These are phyloP conservation scores for Noccaea caerulescens DNA, from an alignment of 345 rosid species.

Conservation along the genomic window DNA sequence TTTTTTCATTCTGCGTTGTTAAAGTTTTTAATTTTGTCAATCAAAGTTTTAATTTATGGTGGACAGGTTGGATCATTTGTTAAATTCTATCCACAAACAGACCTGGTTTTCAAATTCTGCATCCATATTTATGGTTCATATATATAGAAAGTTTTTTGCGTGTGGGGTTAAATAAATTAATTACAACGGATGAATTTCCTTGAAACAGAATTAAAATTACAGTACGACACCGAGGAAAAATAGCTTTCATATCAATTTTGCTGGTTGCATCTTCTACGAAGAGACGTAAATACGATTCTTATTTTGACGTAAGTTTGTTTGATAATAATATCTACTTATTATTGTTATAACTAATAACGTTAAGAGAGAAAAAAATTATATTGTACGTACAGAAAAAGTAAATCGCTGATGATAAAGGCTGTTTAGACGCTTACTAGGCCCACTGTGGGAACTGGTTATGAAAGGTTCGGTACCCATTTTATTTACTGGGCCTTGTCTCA, in stretches of 20 bases:
- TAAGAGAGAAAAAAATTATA: too few species aligned
- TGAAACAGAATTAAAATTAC: constrained; percentile 11
- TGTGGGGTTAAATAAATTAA: constrained; percentile 41
- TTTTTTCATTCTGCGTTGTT: not conserved
- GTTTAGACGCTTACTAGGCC: too few species aligned
- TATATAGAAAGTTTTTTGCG: constrained; percentile 44
- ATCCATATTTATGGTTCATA: constrained; percentile 41
- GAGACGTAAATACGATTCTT: not conserved
- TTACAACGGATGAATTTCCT: constrained; percentile 18
- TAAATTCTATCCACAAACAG: constrained; percentile 39
- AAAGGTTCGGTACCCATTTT: too few species aligned
- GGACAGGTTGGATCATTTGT: constrained; percentile 50
- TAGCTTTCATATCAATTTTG: constrained; percentile 4
- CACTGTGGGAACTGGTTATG: too few species aligned
- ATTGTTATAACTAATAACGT: not conserved
- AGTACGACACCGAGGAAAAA: not conserved
- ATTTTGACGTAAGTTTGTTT: not conserved
- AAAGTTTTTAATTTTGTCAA: not conserved
- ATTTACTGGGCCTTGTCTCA: too few species aligned
- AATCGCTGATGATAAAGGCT: too few species aligned
- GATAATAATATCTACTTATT: not conserved
- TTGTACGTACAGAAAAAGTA: too few species aligned
- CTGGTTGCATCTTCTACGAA: constrained; percentile 2
- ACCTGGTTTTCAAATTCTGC: constrained; percentile 44
- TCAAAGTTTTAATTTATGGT: constrained; percentile 29